Evolutionary conservation across 164 flowering plant genomes (phyloP).

Genomic region (Berberis thunbergii): DNA sequence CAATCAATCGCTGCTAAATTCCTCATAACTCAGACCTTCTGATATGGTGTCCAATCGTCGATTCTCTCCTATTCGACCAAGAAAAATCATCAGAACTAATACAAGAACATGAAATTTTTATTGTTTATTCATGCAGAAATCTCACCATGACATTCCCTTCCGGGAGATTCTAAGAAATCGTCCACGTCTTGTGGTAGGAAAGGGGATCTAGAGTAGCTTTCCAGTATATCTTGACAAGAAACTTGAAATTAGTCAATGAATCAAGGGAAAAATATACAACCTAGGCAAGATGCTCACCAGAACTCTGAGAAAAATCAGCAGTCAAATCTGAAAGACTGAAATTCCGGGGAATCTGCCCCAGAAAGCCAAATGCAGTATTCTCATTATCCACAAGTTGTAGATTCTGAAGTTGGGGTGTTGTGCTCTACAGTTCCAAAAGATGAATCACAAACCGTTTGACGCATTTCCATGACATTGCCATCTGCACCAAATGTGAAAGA

Average conservation of each 20-base stretch:
- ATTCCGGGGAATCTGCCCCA: constrained; percentile 70
- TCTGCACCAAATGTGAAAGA: constrained; percentile 46
- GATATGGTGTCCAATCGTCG: constrained; percentile 28
- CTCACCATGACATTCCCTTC: constrained; percentile 49
- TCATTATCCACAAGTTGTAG: constrained; percentile 49
- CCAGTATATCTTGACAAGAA: constrained; percentile 53
- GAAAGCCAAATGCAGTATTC: constrained; percentile 50
- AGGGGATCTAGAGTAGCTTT: constrained; percentile 61
- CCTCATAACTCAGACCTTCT: constrained; percentile 31
- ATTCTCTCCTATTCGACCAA: constrained; percentile 37
- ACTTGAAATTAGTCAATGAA: constrained; percentile 3
- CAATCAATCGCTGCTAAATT: constrained; percentile 25
- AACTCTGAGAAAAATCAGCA: constrained; percentile 57
- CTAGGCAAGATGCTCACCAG: constrained; percentile 35
- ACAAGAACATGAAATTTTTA: neutral
- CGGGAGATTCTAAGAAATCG: constrained; percentile 51
- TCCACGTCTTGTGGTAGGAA: constrained; percentile 42
- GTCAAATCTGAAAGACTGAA: constrained; percentile 88
- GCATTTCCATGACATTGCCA: constrained; percentile 43
- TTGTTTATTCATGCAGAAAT: neutral
- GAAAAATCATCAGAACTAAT: constrained; percentile 5
- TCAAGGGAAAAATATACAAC: neutral
- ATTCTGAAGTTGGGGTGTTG: constrained; percentile 35
- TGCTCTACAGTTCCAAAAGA: constrained; percentile 48
- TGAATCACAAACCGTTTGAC: constrained; percentile 47